Evolutionary conservation across 345 rosid genomes (phyloP).

Genomic region (Gossypium mustelinum): DNA sequence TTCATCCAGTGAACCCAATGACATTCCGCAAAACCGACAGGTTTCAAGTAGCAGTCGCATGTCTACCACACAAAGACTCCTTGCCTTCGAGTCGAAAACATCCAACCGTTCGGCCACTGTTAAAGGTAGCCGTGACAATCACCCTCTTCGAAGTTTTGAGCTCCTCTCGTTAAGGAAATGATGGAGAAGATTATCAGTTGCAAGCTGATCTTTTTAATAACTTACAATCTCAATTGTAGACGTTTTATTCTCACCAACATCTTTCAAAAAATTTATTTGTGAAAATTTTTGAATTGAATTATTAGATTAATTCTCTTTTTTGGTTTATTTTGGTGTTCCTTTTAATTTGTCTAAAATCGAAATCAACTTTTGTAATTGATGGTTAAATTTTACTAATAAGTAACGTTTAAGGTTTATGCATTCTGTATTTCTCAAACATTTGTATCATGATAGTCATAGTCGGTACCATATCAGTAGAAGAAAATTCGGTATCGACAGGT

Average conservation of each 20-base stretch:
- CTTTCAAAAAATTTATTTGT: not conserved
- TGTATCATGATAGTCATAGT: too few relatives aligned
- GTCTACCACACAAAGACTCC: conserved; percentile 55
- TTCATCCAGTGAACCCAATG: conserved; percentile 63
- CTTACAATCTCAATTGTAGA: not conserved
- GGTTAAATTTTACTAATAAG: not conserved
- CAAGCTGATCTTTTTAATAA: not conserved
- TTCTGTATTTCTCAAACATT: too few relatives aligned
- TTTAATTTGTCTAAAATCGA: not conserved
- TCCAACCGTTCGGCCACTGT: conserved; percentile 43
- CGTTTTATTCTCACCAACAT: not conserved
- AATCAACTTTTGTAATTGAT: not conserved
- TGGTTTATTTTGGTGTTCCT: not conserved
- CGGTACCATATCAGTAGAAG: too few relatives aligned
- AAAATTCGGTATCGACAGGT: too few relatives aligned
- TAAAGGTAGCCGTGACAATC: conserved; percentile 50
- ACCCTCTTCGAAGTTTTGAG: conserved; percentile 59
- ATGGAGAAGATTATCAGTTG: not conserved
- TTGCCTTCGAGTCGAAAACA: conserved; percentile 46
- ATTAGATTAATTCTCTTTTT: not conserved
- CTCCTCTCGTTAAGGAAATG: conserved; percentile 56
- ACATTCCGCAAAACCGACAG: conserved; percentile 46
- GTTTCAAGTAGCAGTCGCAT: conserved; percentile 52
- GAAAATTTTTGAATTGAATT: not conserved
- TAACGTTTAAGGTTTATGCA: not conserved